A percentile compares a stretch with the other conserved stretches of the same genome.
Evolutionary conservation across 805 yeast genomes (phyloP).

Genomic region (Suhomyces pyralidae): DNA sequence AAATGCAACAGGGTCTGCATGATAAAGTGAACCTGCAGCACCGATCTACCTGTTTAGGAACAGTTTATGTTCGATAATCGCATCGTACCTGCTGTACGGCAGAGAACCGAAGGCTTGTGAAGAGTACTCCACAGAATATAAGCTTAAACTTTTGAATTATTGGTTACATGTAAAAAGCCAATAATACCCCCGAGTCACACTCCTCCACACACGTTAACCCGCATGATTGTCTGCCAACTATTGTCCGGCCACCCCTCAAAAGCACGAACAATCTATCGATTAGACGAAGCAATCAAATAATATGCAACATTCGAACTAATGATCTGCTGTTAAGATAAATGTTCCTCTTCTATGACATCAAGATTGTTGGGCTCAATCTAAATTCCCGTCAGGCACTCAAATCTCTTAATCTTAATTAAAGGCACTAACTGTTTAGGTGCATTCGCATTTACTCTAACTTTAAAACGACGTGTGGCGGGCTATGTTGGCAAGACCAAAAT

Average conservation of each 20-base stretch:
- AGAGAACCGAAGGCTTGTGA: background rate
- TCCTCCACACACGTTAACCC: background rate
- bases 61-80: background rate
- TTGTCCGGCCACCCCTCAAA: background rate
- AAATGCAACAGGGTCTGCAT: background rate
- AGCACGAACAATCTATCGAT: background rate
- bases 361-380: background rate
- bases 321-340: background rate
- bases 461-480: background rate
- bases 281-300: background rate
- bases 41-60: background rate
- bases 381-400: background rate
- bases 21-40: background rate
- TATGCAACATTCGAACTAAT: background rate
- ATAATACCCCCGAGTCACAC: background rate
- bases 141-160: background rate
- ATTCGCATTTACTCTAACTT: background rate
- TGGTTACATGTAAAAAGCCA: background rate
- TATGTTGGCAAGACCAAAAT: background rate
- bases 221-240: background rate
- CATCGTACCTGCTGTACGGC: background rate
- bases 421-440: background rate
- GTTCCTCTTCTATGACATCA: background rate
- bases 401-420: background rate
- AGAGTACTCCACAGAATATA: background rate